A percentile compares a stretch with the other conserved stretches of the same genome.
These are phyloP conservation scores for Parachaetomium inaequale DNA, from an alignment of 495 filamentous ascomycete genomes.

Conservation along the genomic window DNA sequence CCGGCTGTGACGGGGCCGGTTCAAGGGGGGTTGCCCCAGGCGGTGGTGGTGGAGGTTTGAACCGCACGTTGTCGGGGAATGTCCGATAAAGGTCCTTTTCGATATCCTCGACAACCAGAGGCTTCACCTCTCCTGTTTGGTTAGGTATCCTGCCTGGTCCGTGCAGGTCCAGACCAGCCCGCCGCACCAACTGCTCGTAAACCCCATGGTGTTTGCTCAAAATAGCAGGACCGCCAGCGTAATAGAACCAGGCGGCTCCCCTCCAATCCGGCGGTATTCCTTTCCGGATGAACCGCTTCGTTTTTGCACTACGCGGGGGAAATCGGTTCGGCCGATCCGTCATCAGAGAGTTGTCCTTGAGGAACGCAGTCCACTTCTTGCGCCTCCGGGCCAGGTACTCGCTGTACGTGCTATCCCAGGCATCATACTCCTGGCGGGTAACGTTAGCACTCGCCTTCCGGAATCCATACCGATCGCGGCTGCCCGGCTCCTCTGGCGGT, in stretches of 20 bases:
- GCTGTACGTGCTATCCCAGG: conserved; percentile 71
- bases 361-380: conserved; percentile 75
- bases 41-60: conserved; percentile 58
- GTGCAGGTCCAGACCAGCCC: conserved; percentile 28
- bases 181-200: conserved; percentile 65
- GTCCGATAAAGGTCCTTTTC: conserved; percentile 93
- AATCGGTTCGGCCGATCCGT: conserved; percentile 71
- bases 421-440: conserved; percentile 70
- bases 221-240: conserved; percentile 81
- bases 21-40: not conserved
- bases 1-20: conserved; percentile 24
- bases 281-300: conserved; percentile 88
- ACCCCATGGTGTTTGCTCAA: conserved; percentile 68
- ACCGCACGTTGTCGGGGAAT: conserved; percentile 90
- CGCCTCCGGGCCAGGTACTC: conserved; percentile 64
- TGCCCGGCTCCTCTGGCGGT: conserved; percentile 31
- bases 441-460: conserved; percentile 82
- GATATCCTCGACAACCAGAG: conserved; percentile 81
- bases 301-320: conserved; percentile 71
- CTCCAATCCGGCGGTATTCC: conserved; percentile 93
- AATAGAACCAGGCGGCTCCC: conserved; percentile 95
- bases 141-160: conserved; percentile 19
- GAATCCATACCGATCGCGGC: conserved; percentile 87
- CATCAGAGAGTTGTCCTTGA: conserved; percentile 71
- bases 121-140: conserved; percentile 47